Percentiles rank a stretch among this genome's conserved stretches.
phyloP scores from a whole-genome alignment of 179 eudicot species.

The Sideroxylon spinosum region DNA sequence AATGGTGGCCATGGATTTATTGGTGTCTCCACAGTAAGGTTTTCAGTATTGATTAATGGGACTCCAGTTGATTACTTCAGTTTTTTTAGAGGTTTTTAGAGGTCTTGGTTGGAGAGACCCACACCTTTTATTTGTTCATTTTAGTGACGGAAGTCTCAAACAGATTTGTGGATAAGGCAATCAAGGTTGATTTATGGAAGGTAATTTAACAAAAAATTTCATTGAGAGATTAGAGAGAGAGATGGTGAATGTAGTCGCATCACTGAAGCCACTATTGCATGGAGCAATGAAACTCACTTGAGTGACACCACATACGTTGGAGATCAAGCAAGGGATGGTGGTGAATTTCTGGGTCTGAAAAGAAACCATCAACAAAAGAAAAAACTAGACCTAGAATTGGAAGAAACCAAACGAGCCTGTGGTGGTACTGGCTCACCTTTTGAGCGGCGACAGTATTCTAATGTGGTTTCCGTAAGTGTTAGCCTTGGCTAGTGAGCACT shows the following conservation, averaged over 20 bases:
- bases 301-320: conserved; percentile 25
- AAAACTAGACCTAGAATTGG: neutral
- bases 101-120: too few relatives aligned
- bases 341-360: conserved; percentile 43
- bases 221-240: conserved; percentile 17
- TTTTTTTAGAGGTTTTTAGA: too few relatives aligned
- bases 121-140: too few relatives aligned
- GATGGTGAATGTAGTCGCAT: conserved; percentile 39
- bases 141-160: too few relatives aligned
- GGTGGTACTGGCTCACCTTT: conserved; percentile 40
- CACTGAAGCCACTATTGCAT: conserved; percentile 19
- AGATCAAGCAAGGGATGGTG: conserved; percentile 34
- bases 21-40: too few relatives aligned
- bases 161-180: too few relatives aligned
- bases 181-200: too few relatives aligned
- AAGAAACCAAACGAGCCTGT: conserved; percentile 22
- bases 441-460: conserved; percentile 35
- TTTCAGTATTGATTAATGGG: too few relatives aligned
- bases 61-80: too few relatives aligned
- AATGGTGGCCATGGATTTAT: too few relatives aligned
- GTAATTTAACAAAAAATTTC: too few relatives aligned
- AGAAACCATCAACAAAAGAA: neutral
- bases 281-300: conserved; percentile 29
- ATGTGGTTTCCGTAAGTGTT: conserved; percentile 43
- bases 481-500: conserved; percentile 22